These are phyloP conservation scores for Amanita rubescens DNA, from an alignment of 768 basidiomycete genomes.

Conservation along the genomic window DNA sequence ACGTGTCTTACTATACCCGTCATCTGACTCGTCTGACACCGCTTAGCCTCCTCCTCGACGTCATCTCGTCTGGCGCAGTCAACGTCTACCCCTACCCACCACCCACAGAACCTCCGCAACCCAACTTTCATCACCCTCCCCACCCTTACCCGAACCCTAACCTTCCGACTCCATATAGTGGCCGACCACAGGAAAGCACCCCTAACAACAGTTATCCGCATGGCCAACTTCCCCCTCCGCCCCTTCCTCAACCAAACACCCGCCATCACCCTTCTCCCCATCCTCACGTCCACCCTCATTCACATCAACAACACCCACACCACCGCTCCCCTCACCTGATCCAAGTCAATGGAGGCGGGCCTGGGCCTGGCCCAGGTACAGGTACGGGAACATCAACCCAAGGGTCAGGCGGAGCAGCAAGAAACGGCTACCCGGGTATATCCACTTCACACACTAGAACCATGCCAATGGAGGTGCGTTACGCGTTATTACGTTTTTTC, in stretches of 20 bases:
- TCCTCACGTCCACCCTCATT: neutral
- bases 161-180: neutral
- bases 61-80: neutral
- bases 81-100: neutral
- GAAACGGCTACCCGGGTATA: neutral
- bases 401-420: neutral
- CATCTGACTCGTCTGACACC: neutral
- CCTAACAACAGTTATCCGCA: neutral
- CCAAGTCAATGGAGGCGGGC: conserved; percentile 2
- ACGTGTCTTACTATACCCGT: conserved; percentile 10
- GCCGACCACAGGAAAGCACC: neutral
- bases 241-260: neutral
- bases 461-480: conserved; percentile 2
- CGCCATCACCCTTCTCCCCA: neutral
- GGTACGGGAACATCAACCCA: neutral
- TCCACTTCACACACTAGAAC: conserved; percentile 1
- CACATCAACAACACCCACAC: neutral
- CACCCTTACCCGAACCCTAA: neutral
- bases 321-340: conserved; percentile 1
- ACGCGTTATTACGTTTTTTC: neutral
- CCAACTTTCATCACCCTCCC: neutral
- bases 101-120: neutral
- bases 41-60: conserved; percentile 4
- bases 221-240: neutral
- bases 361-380: neutral